Conservation (phyloP, 106 monocot genomes). For the Alisma plantagoaquatica region DNA sequence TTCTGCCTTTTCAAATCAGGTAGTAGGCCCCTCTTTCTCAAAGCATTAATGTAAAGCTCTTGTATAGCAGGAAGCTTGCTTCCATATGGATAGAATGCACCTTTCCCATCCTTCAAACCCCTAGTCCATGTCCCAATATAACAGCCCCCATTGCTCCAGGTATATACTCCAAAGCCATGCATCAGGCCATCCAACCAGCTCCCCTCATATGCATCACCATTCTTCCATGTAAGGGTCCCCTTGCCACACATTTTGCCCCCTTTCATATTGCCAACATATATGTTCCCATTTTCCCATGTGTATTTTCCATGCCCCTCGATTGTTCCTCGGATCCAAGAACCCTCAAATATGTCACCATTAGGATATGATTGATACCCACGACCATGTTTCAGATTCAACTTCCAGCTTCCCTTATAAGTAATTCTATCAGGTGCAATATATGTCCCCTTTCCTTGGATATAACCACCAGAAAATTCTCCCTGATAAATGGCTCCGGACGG, state of each 20-base stretch:
- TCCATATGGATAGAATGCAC: constrained; percentile 75
- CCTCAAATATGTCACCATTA: constrained; percentile 86
- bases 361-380: constrained; percentile 63
- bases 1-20: constrained; percentile 70
- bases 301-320: constrained; percentile 94
- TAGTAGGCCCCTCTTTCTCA: constrained; percentile 64
- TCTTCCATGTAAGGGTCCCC: constrained; percentile 83
- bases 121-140: constrained; percentile 96
- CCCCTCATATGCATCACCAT: constrained; percentile 86
- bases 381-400: constrained; percentile 81
- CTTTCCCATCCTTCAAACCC: constrained; percentile 96
- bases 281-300: constrained; percentile 68
- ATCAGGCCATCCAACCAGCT: constrained; percentile 88
- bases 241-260: constrained; percentile 80
- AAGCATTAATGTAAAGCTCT: constrained; percentile 67
- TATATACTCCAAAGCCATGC: constrained; percentile 92
- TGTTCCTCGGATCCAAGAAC: constrained; percentile 89
- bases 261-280: constrained; percentile 80
- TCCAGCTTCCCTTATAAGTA: constrained; percentile 81
- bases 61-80: constrained; percentile 59
- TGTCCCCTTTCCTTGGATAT: constrained; percentile 73
- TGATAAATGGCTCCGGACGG: constrained; percentile 74
- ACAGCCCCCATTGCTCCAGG: constrained; percentile 75
- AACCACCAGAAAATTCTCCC: constrained; percentile 87
- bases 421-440: constrained; percentile 45